Base-by-base conservation (phyloP, 2,329 filamentous ascomycete genomes). In the Penicillium corylophilum region DNA sequence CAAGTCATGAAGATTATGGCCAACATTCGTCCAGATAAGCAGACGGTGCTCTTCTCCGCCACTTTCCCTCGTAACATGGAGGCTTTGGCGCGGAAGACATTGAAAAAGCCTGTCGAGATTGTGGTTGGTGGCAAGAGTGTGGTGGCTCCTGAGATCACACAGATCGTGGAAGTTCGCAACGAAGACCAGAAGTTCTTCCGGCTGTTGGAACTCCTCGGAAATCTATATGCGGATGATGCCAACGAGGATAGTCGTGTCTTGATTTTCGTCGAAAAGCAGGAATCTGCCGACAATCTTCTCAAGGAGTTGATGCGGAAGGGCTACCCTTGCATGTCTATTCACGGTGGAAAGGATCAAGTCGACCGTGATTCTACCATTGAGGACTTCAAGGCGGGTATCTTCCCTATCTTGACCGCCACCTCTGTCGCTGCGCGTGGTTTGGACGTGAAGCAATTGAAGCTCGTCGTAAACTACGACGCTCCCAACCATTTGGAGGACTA, bases 401-500 rank as follows among this genome's bases (percentile, higher is more conserved):
- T 95, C 43, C 92, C 92, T 0, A 88, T 99, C 50, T 79, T 99
- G 67, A 88, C 97, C 65, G 94, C 94, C 10, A 99, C 94, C 0
- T 96, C 93, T 10, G 90, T 99, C 52, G 94, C 94, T 35, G 94
- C 94, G 45, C 89, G 94, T 71, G 94, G 94, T 54, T 79, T 99
- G 36, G 94, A 99, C 70, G 93, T 99, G 40, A 96, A 96, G 74
- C 90, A 95, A 69, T 80, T 99, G 29, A 96, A 95, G 71, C 81
- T 97, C 28, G 94, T 99, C 8, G 86, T 99, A 74, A 97, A 97
- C 73, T 96, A 90, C 68, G 92, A 96, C 67, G 89, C 88, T 1
- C 93, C 92, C 1, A 95, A 95, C 64, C 92, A 97, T 74, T 74
- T 96, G 55, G 94, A 99, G 73, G 94, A 97, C 67, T 97, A 97